Evolutionary conservation across 495 filamentous ascomycete species (phyloP).

Genomic region (Penicillium steckii): DNA sequence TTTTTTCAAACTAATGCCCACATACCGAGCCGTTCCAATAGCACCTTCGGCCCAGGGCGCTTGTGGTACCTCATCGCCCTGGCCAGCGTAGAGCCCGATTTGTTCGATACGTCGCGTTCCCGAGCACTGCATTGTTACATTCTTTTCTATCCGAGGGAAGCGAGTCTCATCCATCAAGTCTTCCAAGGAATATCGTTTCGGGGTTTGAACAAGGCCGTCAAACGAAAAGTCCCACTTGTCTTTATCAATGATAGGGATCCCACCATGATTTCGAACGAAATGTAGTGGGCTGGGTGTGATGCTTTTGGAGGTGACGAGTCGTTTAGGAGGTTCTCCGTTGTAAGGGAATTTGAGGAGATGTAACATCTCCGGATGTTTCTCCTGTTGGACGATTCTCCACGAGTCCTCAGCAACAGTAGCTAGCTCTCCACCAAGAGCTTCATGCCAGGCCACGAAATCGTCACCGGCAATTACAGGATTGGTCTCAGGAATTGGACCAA

Average conservation of each 20-base stretch:
- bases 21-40: conserved; percentile 63
- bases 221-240: conserved; percentile 51
- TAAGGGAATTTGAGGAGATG: conserved; percentile 71
- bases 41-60: conserved; percentile 68
- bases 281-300: conserved; percentile 60
- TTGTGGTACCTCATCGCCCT: conserved; percentile 68
- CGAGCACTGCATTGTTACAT: conserved; percentile 64
- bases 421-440: conserved; percentile 55
- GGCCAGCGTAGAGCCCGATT: conserved; percentile 59
- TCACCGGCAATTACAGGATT: conserved; percentile 63
- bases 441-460: conserved; percentile 65
- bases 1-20: conserved; percentile 62
- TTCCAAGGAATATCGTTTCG: conserved; percentile 50
- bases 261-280: conserved; percentile 69
- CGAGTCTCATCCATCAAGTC: conserved; percentile 54
- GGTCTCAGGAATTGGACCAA: conserved; percentile 56
- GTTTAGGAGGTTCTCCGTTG: conserved; percentile 63
- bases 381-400: conserved; percentile 57
- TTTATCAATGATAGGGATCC: conserved; percentile 60
- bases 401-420: conserved; percentile 48
- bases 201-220: conserved; percentile 56
- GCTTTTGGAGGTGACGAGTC: conserved; percentile 43
- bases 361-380: conserved; percentile 65
- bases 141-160: conserved; percentile 55
- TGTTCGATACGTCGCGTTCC: conserved; percentile 70